phyloP scores from a whole-genome alignment of 1,284 basidiomycete species.

The Ceratobasidium sp. region DNA sequence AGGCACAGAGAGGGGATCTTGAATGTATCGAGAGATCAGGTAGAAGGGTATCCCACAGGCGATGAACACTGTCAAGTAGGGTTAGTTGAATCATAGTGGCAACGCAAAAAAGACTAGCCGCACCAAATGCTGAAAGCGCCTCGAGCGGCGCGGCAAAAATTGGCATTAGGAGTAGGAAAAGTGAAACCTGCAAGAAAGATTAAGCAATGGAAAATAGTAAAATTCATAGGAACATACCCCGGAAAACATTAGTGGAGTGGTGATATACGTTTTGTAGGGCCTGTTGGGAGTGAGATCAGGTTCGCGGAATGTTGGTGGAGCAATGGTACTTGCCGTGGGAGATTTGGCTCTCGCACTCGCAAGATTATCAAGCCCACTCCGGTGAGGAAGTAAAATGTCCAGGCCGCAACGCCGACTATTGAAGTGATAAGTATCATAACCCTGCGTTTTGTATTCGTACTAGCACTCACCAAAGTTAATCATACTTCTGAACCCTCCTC shows the following conservation, averaged over 20 bases:
- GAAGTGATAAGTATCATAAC: conserved; percentile 2
- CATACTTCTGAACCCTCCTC: conserved; percentile 87
- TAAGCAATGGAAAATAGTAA: background rate
- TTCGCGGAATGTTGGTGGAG: background rate
- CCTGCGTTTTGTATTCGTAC: background rate
- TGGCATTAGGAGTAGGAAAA: conserved; percentile 95
- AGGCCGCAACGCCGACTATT: conserved; percentile 78
- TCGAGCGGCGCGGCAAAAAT: conserved; percentile 92
- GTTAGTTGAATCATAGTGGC: too few relatives aligned
- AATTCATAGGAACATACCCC: conserved; percentile 64
- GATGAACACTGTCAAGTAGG: conserved; percentile 9
- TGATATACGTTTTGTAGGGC: conserved; percentile 91
- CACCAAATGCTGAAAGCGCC: conserved; percentile 86
- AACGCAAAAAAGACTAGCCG: conserved; percentile 52
- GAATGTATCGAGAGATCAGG: conserved; percentile 28
- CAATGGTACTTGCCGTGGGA: conserved; percentile 69
- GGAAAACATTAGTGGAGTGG: conserved; percentile 91
- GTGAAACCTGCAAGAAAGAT: conserved; percentile 69
- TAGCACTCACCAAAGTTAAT: conserved; percentile 72
- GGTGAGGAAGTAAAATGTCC: conserved; percentile 92
- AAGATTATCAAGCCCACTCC: conserved; percentile 88
- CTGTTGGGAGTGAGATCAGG: conserved; percentile 55
- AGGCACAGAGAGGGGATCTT: conserved; percentile 26
- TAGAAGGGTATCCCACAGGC: conserved; percentile 35
- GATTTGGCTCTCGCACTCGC: conserved; percentile 88